Base-by-base conservation (phyloP, 1,284 basidiomycete species). In the Sutorius eximius region DNA sequence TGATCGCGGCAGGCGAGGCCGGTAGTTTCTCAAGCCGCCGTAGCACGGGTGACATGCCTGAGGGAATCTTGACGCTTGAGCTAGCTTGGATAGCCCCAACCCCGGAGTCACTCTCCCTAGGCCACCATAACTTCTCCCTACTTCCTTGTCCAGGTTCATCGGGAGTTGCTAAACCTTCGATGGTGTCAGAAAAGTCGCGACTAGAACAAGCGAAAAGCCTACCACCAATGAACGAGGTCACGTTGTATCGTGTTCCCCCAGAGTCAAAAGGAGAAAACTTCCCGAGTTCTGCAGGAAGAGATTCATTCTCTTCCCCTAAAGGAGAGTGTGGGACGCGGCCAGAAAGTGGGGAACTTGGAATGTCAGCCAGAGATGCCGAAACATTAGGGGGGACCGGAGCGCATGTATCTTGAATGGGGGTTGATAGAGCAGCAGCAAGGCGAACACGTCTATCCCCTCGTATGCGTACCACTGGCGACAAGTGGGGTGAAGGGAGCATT, bases 151-250 rank as follows among this genome's bases (percentile, higher is more conserved):
- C 24, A n/a, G 47, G 43, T 41, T 40, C 56, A 3, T 51, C 40
- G 20, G 70, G 68, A 22, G 61, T 63, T 20, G 70, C 71, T 41
- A 77, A 55, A 63, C 68, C 75, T 77, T 50, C 18, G 7, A 55
- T 43, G 29, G 40, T 11, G 36, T 59, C 40, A 58, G 52, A 33
- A 51, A 44, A 18, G 5, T 1, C 18, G 29, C 46, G 30, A 36
- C 30, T 22, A 44, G 51, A n/a, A 44, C 18, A 32, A 37, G 56
- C 22, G 41, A 52, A 49, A 27, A 44, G 62, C 81, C 68, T 59
- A 88, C 86, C 77, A 57, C 79, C 83, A 59, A 89, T 87, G 65
- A 89, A 89, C 3, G 87, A 89, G 22, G 87, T 89, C 22, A 89
- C 84, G 59, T 89, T 86, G 59, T 84, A 87, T 58, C 81, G 82